Base-by-base conservation (phyloP, 495 filamentous ascomycete species). In the Penicillium longicatenatum region DNA sequence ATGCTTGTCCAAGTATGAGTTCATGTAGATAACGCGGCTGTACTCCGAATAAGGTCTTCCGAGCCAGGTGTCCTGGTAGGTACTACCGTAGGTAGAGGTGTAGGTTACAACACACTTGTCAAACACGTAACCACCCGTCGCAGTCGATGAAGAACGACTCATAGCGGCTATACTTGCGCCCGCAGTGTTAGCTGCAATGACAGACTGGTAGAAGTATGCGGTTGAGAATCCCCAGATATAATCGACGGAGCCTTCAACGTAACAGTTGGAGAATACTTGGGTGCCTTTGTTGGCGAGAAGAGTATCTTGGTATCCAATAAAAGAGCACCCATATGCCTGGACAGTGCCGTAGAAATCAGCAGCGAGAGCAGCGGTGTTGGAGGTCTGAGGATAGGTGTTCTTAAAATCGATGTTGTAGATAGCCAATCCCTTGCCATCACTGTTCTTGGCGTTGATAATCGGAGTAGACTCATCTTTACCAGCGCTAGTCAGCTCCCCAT, bases 161-260 rank as follows among this genome's bases (percentile, higher is more conserved):
- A 65, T 70, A 21, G 74, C 68, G 1, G 73, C 71, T 49, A 77
- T 69, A 19, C 84, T 72, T 19, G 84, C 84, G 45, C 78, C 83
- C n/a, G 84, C 84, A 12, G 84, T 82, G 58, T 86, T 72, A 2
- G 69, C 54, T 17, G 54, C 67, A 3, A 70, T 73, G 6, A 73
- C 72, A 17, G 79, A 64, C 16, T 85, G 80, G 6, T 73, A 65
- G 42, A 88, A 81, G 56, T 82, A 79, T 29, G 71, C 75, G 35
- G 74, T 68, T 55, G 86, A 81, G 55, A 87, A 86, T 80, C 86
- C 86, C 68, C 85, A 87, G 59, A 88, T 81, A 62, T 85, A 87
- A 58, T 87, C 85, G 30, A 62, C 37, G 17, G 63, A 60, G 16
- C 63, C 63, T 42, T 58, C 73, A 54, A 87, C 81, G 37, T 77